A percentile compares a stretch with the other conserved stretches of the same genome.
Evolutionary conservation across 1,284 basidiomycete species (phyloP).

Genomic region (Trichosporon coremiiforme): DNA sequence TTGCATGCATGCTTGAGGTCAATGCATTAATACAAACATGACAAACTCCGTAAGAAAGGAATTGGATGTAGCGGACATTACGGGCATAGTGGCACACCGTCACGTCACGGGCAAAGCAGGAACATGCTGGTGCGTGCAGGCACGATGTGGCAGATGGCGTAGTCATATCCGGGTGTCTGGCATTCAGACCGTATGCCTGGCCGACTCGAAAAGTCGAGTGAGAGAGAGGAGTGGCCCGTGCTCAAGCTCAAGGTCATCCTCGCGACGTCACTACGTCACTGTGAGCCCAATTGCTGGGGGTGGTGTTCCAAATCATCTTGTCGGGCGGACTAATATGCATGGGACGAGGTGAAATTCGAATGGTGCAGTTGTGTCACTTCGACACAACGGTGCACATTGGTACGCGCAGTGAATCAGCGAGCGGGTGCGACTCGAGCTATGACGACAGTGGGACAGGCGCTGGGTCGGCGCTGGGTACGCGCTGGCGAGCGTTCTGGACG

Average conservation of each 20-base stretch:
- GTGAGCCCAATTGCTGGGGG: neutral
- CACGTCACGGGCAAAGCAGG: no score
- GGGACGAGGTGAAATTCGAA: neutral
- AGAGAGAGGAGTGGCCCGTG: neutral
- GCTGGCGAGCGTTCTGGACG: no score
- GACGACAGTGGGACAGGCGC: neutral
- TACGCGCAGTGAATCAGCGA: slow-evolving; percentile 1
- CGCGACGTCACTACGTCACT: neutral
- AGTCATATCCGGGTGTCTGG: no score
- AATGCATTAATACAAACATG: no score
- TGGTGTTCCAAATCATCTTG: neutral
- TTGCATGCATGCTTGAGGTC: no score
- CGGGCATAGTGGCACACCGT: no score
- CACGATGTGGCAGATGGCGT: neutral
- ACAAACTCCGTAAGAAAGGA: no score
- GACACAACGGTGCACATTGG: slow-evolving; percentile 2
- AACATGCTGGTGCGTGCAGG: no score
- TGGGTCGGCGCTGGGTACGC: no score
- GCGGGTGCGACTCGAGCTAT: neutral
- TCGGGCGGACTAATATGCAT: slow-evolving; percentile 3
- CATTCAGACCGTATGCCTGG: neutral
- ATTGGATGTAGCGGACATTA: no score
- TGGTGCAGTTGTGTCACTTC: neutral
- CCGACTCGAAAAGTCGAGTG: neutral
- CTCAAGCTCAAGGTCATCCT: neutral